phyloP scores from a whole-genome alignment of 768 basidiomycete species.

The Lactarius hatsudake region DNA sequence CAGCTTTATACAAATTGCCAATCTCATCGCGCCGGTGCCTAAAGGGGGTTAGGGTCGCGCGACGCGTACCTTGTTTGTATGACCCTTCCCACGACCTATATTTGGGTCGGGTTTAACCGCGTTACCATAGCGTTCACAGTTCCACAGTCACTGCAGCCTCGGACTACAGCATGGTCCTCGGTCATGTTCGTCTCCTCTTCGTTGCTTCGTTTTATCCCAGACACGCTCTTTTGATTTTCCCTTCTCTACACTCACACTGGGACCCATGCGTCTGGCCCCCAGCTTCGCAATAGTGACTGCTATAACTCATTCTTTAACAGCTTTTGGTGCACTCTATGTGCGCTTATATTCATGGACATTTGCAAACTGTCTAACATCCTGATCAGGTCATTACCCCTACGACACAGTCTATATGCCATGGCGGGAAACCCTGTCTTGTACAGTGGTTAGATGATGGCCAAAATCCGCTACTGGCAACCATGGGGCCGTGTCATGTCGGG shows the following conservation, averaged over 20 bases:
- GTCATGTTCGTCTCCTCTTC: neutral
- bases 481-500: slow-evolving; percentile 54
- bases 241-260: neutral
- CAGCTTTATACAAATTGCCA: slow-evolving; percentile 1
- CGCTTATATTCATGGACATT: neutral
- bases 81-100: slow-evolving; percentile 5
- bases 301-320: slow-evolving; percentile 2
- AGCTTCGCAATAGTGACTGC: neutral
- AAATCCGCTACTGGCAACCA: slow-evolving; percentile 44
- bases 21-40: neutral
- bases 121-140: slow-evolving; percentile 11
- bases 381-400: slow-evolving; percentile 16
- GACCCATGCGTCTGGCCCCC: slow-evolving; percentile 12
- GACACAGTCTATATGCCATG: slow-evolving; percentile 41
- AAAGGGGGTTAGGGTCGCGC: neutral
- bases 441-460: slow-evolving; percentile 64
- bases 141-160: neutral
- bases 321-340: slow-evolving; percentile 21
- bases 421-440: slow-evolving; percentile 51
- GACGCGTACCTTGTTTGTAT: neutral
- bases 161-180: neutral
- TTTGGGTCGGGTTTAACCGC: neutral
- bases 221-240: neutral
- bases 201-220: neutral
- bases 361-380: neutral